Percentiles rank a stretch among this genome's conserved stretches.
Conservation (phyloP, 164 flowering plant genomes). For the Nelumbo lutea region DNA sequence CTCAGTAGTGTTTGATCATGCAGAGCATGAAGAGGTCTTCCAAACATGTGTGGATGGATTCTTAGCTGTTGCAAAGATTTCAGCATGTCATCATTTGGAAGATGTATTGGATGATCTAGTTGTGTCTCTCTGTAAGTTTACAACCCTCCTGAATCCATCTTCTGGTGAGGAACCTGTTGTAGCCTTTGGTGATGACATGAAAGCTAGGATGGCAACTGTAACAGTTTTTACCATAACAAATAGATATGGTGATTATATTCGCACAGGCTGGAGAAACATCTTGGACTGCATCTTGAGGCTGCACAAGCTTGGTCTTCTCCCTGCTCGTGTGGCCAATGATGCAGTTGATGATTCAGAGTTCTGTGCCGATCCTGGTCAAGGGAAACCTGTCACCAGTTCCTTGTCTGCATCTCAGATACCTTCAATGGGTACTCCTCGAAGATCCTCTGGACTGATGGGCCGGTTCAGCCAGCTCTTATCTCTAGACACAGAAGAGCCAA, state of each 20-base stretch:
- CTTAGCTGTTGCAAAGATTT: conserved; percentile 38
- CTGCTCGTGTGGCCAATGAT: conserved; percentile 29
- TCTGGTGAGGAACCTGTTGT: conserved; percentile 32
- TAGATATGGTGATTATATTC: conserved; percentile 34
- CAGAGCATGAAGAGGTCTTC: conserved; percentile 32
- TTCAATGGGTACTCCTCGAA: conserved; percentile 25
- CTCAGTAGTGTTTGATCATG: conserved; percentile 40
- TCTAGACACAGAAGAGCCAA: conserved; percentile 38
- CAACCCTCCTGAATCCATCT: conserved; percentile 31
- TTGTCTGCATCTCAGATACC: conserved; percentile 27
- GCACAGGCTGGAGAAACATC: conserved; percentile 40
- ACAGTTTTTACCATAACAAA: conserved; percentile 39
- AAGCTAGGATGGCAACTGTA: conserved; percentile 38
- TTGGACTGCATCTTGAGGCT: conserved; percentile 38
- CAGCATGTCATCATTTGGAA: conserved; percentile 37
- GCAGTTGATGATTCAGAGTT: conserved; percentile 28
- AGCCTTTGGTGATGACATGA: conserved; percentile 33
- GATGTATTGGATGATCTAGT: conserved; percentile 43
- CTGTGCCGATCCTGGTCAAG: conserved; percentile 21
- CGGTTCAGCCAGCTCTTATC: conserved; percentile 38
- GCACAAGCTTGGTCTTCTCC: conserved; percentile 42
- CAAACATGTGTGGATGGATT: conserved; percentile 38
- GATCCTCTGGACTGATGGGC: conserved; percentile 36
- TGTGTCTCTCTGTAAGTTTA: conserved; percentile 37
- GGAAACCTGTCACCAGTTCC: conserved; percentile 25